Evolutionary conservation across 2,329 filamentous ascomycete genomes (phyloP).

Genomic region (Penicillium sp.): DNA sequence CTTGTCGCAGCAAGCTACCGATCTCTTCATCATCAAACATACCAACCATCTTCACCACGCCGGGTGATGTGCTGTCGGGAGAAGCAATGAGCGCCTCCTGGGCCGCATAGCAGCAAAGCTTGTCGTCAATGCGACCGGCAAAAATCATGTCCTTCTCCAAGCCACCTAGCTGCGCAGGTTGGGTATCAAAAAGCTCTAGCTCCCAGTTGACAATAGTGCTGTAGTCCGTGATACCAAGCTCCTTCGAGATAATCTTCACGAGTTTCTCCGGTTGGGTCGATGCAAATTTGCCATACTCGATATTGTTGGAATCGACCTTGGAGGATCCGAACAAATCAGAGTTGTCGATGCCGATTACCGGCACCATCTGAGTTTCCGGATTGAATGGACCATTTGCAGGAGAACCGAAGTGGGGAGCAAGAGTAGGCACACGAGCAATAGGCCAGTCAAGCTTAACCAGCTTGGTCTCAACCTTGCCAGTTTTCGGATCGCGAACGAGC

Average conservation of each 20-base stretch:
- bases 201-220: conserved; percentile 90
- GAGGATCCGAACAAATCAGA: conserved; percentile 49
- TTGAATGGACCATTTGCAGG: conserved; percentile 66
- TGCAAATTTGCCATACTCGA: conserved; percentile 63
- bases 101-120: conserved; percentile 92
- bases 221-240: conserved; percentile 71
- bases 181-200: conserved; percentile 86
- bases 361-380: conserved; percentile 87
- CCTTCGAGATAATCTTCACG: conserved; percentile 73
- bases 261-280: conserved; percentile 80
- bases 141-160: conserved; percentile 93
- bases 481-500: conserved; percentile 67
- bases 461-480: conserved; percentile 72
- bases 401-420: conserved; percentile 90
- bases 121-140: conserved; percentile 92
- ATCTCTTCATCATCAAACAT: conserved; percentile 98
- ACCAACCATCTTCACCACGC: conserved; percentile 83
- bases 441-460: conserved; percentile 93
- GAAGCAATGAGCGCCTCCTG: conserved; percentile 76
- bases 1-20: conserved; percentile 83
- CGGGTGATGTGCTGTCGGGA: conserved; percentile 47
- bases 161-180: conserved; percentile 78
- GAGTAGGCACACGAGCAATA: conserved; percentile 83
- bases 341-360: conserved; percentile 85
- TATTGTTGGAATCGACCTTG: conserved; percentile 35